A percentile compares a stretch with the other conserved stretches of the same genome.
Evolutionary conservation across 2,329 filamentous ascomycete species (phyloP).

Genomic region (Pseudocercospora eumusae): DNA sequence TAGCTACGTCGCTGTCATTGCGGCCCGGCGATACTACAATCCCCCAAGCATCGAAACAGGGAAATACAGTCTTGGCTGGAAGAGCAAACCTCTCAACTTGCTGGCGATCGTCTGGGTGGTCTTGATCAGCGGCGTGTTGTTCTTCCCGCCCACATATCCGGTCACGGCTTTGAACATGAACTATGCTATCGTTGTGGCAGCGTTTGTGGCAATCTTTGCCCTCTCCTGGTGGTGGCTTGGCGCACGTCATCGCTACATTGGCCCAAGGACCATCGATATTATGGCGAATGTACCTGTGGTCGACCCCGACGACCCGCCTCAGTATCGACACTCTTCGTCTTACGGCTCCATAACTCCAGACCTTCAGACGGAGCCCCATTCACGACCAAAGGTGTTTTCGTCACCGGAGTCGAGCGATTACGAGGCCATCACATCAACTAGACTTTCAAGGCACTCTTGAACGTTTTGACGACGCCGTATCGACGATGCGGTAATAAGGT

Average conservation of each 20-base stretch:
- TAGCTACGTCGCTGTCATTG: constrained; percentile 62
- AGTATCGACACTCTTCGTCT: not conserved
- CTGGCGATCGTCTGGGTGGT: constrained; percentile 60
- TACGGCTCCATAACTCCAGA: not conserved
- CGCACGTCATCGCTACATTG: constrained; percentile 12
- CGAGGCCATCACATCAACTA: not conserved
- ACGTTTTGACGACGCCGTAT: no score
- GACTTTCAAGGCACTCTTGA: not conserved
- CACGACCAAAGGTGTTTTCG: not conserved
- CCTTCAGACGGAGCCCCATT: not conserved
- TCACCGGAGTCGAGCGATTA: not conserved
- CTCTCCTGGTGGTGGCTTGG: constrained; percentile 47
- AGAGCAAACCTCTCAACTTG: constrained; percentile 52
- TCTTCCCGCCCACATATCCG: constrained; percentile 50
- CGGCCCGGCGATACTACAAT: constrained; percentile 44
- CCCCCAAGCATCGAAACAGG: constrained; percentile 26
- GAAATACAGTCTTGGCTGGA: constrained; percentile 43
- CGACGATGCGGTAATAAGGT: no score
- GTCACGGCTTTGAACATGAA: constrained; percentile 52
- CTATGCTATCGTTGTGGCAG: constrained; percentile 50
- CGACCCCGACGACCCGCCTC: not conserved
- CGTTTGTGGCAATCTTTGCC: constrained; percentile 53
- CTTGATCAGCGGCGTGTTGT: constrained; percentile 64
- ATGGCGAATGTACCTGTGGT: constrained; percentile 36
- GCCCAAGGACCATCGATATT: constrained; percentile 53